Evolutionary conservation across 2,329 filamentous ascomycete genomes (phyloP), one percentile per base, ranked within the genome.

Genomic region (Exophiala dermatitidis): DNA sequence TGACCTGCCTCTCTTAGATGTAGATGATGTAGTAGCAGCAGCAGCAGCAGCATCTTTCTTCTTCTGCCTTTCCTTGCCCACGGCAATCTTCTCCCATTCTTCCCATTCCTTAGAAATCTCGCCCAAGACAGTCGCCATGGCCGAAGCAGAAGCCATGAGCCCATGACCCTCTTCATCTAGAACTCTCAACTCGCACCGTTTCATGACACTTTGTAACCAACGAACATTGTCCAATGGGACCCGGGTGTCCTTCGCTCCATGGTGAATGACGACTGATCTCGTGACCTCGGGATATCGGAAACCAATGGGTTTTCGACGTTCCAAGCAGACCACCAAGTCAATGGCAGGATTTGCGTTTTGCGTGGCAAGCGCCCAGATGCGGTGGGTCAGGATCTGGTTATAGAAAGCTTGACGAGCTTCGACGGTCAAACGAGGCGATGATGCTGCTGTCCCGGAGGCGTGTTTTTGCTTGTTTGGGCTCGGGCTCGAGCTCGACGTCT

Each of bases 221-320:
- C 85, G 81, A 26, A 96, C 89, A 65, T 98, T 98, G 53, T 95
- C 93, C 9, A 95, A 86, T 0, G 93, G 93, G 1, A 98, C 93
- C 28, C 93, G 81, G 4, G 86, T 90, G 65, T 98, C 93, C 63
- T 87, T 84, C 65, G 83, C 88, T 36, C 93, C 93, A 67, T 98
- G 93, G 65, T 96, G 91, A 60, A 98, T 95, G 28, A 96, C 85
- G 0, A 97, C 87, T 0, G 88, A 82, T 5, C 90, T 82, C 4
- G 86, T 94, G 61, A 98, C 95, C 67, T 98, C 93, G 12, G 95
- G 91, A 66, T 98, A 98, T 46, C 90, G 83, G 72, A 98, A 98
- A 0, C 93, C 93, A 63, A 98, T 95, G 0, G 87, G 84, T 64
- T 95, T 89, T 30, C 88, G 81, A 26, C 93, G 83, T 69, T 98